Conservation (phyloP, 805 yeast species). For the Candida argentea region DNA sequence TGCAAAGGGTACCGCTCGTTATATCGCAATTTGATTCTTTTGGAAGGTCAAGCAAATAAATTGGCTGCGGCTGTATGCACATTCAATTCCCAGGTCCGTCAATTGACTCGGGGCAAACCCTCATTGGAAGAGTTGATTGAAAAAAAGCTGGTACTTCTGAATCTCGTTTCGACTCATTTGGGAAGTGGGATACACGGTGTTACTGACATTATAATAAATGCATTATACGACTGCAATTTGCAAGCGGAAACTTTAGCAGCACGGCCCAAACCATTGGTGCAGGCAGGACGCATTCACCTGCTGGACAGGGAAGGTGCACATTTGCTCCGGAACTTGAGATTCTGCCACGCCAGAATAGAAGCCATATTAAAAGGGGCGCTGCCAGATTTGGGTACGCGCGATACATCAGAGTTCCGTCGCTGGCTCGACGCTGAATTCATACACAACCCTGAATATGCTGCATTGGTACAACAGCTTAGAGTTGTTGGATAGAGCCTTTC, state of each 20-base stretch:
- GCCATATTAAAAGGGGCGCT: neutral
- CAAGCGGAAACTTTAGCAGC: constrained; percentile 2
- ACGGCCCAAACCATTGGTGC: too few species aligned
- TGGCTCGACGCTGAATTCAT: constrained; percentile 3
- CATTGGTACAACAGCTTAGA: too few species aligned
- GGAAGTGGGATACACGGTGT: constrained; percentile 5
- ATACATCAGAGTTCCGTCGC: constrained; percentile 3
- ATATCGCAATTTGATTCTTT: constrained; percentile 3
- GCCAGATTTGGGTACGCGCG: constrained; percentile 1
- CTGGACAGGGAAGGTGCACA: too few species aligned
- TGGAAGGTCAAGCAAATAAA: constrained; percentile 3
- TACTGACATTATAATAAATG: constrained; percentile 6
- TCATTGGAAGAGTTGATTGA: constrained; percentile 3
- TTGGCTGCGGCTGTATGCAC: constrained; percentile 3
- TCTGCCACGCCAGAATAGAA: neutral
- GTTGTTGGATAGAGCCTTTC: too few species aligned
- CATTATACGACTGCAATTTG: constrained; percentile 6
- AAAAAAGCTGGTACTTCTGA: constrained; percentile 4
- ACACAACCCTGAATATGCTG: constrained; percentile 3
- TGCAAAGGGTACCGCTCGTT: constrained; percentile 1
- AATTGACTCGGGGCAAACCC: constrained; percentile 1
- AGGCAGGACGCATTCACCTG: too few species aligned
- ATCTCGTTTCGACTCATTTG: constrained; percentile 5
- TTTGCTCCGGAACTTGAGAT: too few species aligned
- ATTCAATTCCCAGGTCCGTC: constrained; percentile 4